A percentile compares a stretch with the other conserved stretches of the same genome.
Conservation (phyloP, 805 yeast genomes). For the Ogataea henricii region DNA sequence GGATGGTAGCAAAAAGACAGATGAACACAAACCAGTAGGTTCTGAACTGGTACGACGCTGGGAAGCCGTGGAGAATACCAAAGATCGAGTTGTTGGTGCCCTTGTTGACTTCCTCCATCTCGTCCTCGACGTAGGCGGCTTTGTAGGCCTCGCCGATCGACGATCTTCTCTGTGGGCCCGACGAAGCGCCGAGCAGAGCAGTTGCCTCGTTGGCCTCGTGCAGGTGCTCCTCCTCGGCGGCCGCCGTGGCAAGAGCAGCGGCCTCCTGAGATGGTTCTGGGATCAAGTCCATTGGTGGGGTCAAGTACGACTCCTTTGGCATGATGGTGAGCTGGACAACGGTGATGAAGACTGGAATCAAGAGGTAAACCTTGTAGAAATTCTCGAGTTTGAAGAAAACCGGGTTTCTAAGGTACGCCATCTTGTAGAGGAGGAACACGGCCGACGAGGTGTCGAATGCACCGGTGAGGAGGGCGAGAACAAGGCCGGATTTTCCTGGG, state of each 20-base stretch:
- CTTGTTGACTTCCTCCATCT: constrained; percentile 39
- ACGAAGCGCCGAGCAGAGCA: constrained; percentile 18
- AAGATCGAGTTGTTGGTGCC: constrained; percentile 47
- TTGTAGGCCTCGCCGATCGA: constrained; percentile 59
- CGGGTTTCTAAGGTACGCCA: constrained; percentile 38
- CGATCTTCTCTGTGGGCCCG: constrained; percentile 42
- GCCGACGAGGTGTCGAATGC: constrained; percentile 63
- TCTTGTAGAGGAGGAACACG: constrained; percentile 49
- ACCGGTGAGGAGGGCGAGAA: constrained; percentile 56
- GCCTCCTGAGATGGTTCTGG: constrained; percentile 35
- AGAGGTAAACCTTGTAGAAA: constrained; percentile 49
- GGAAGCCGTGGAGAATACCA: constrained; percentile 56
- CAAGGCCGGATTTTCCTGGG: constrained; percentile 53
- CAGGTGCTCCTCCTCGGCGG: constrained; percentile 26
- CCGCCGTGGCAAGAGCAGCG: constrained; percentile 30
- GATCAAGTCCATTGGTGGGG: constrained; percentile 38
- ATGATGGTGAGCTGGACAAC: constrained; percentile 46
- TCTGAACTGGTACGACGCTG: constrained; percentile 49
- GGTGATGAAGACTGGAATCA: constrained; percentile 52
- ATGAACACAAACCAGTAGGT: constrained; percentile 55
- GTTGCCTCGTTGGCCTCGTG: constrained; percentile 25
- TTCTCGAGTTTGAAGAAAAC: constrained; percentile 41
- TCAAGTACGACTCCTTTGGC: constrained; percentile 53
- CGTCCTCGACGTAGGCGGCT: constrained; percentile 54
- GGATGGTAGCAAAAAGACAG: constrained; percentile 53